Conservation (phyloP, 1,284 basidiomycete species). For the Caloboletus inedulis region DNA sequence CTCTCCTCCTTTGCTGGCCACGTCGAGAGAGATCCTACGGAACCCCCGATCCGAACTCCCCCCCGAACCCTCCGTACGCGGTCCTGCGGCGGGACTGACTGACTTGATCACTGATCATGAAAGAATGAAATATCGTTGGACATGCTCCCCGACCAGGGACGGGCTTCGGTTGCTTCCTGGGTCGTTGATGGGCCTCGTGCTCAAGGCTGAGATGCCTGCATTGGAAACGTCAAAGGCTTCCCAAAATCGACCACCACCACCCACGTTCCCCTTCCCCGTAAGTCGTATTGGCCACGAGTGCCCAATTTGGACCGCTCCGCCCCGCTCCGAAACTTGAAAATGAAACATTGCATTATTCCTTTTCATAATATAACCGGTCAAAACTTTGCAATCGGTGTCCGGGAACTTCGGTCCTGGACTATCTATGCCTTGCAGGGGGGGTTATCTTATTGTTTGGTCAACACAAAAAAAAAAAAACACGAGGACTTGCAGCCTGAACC, state of each 20-base stretch:
- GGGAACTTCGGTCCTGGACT: neutral
- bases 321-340: slow-evolving; percentile 32
- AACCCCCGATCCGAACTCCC: neutral
- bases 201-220: slow-evolving; percentile 48
- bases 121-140: neutral
- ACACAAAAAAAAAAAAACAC: slow-evolving; percentile 5
- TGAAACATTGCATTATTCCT: too few species aligned
- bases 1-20: slow-evolving; percentile 1
- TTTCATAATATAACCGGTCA: neutral
- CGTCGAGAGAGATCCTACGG: neutral
- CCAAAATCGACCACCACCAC: slow-evolving; percentile 3
- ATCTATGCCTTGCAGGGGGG: neutral
- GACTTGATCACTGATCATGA: neutral
- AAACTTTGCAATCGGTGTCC: slow-evolving; percentile 2
- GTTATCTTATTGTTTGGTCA: slow-evolving; percentile 4
- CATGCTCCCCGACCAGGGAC: slow-evolving; percentile 22
- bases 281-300: neutral
- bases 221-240: slow-evolving; percentile 23
- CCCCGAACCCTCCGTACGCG: neutral
- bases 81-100: neutral
- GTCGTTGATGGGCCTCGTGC: slow-evolving; percentile 51
- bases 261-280: slow-evolving; percentile 6
- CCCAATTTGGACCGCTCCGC: slow-evolving; percentile 3
- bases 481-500: neutral
- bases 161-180: slow-evolving; percentile 44